A percentile compares a stretch with the other conserved stretches of the same genome.
Conservation (phyloP, 2,329 filamentous ascomycete genomes). For the Pseudocercospora eumusae region DNA sequence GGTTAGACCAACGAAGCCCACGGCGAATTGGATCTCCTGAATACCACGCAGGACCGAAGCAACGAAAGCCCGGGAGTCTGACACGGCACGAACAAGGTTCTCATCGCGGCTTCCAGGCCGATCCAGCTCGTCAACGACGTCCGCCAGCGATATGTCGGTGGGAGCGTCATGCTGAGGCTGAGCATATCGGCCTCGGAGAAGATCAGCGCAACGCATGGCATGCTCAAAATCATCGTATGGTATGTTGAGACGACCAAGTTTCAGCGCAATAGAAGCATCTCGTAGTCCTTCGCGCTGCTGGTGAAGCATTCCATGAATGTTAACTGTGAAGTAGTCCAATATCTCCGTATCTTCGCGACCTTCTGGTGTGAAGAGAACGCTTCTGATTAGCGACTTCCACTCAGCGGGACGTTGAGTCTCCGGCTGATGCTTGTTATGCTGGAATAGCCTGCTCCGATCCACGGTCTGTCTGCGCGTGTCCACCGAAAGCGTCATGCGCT, state of each 20-base stretch:
- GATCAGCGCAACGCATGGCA: conserved; percentile 60
- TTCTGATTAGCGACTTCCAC: conserved; percentile 86
- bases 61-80: conserved; percentile 89
- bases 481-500: conserved; percentile 79
- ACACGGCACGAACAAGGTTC: conserved; percentile 76
- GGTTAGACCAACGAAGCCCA: conserved; percentile 85
- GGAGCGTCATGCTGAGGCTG: conserved; percentile 36
- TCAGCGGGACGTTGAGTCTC: conserved; percentile 76
- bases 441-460: conserved; percentile 84
- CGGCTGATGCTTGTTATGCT: conserved; percentile 68
- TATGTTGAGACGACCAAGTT: conserved; percentile 85
- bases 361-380: conserved; percentile 83
- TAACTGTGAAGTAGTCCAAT: conserved; percentile 82
- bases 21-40: conserved; percentile 92
- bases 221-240: conserved; percentile 81
- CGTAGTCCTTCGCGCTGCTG: conserved; percentile 81
- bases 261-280: conserved; percentile 86
- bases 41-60: conserved; percentile 88
- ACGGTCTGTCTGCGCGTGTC: conserved; percentile 91
- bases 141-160: conserved; percentile 64
- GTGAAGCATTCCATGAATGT: conserved; percentile 88
- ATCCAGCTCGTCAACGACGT: conserved; percentile 74
- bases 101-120: conserved; percentile 67
- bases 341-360: conserved; percentile 83
- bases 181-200: conserved; percentile 46